These are phyloP conservation scores for Aspergillus cejpii DNA, from an alignment of 2,329 filamentous ascomycete genomes.

Conservation along the genomic window DNA sequence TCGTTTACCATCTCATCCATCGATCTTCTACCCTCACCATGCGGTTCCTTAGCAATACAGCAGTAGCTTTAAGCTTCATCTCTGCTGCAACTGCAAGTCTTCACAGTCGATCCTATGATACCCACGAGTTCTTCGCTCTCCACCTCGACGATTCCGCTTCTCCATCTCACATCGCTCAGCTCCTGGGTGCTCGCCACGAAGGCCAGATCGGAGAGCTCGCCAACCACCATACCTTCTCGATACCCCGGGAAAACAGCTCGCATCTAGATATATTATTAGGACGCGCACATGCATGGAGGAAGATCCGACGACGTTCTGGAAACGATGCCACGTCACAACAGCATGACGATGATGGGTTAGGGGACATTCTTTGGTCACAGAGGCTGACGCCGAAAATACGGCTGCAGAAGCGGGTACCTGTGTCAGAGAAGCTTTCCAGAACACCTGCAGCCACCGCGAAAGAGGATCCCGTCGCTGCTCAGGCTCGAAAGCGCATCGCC, in stretches of 20 bases:
- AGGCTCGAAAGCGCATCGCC: slow-evolving; percentile 56
- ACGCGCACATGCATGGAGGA: slow-evolving; percentile 51
- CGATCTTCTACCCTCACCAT: slow-evolving; percentile 11
- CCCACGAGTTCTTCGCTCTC: slow-evolving; percentile 88
- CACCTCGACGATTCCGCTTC: slow-evolving; percentile 63
- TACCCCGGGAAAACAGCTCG: slow-evolving; percentile 53
- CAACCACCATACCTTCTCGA: slow-evolving; percentile 78
- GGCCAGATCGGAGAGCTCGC: slow-evolving; percentile 70
- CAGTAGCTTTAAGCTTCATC: slow-evolving; percentile 29
- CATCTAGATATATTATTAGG: slow-evolving; percentile 47
- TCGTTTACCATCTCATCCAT: not conserved
- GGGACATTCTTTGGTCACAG: slow-evolving; percentile 68
- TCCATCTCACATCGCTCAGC: slow-evolving; percentile 61
- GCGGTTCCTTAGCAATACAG: slow-evolving; percentile 19
- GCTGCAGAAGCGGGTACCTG: slow-evolving; percentile 53
- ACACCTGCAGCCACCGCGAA: slow-evolving; percentile 39
- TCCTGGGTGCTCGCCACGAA: slow-evolving; percentile 71
- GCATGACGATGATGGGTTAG: slow-evolving; percentile 51
- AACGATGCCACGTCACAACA: slow-evolving; percentile 5
- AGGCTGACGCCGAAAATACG: slow-evolving; percentile 64
- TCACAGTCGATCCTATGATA: slow-evolving; percentile 63
- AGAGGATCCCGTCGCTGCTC: slow-evolving; percentile 44
- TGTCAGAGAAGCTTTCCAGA: slow-evolving; percentile 30
- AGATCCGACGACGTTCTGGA: slow-evolving; percentile 50
- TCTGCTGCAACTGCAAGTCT: slow-evolving; percentile 46